Conservation (phyloP, 306 rosid species). For the Quercus engelmannii region DNA sequence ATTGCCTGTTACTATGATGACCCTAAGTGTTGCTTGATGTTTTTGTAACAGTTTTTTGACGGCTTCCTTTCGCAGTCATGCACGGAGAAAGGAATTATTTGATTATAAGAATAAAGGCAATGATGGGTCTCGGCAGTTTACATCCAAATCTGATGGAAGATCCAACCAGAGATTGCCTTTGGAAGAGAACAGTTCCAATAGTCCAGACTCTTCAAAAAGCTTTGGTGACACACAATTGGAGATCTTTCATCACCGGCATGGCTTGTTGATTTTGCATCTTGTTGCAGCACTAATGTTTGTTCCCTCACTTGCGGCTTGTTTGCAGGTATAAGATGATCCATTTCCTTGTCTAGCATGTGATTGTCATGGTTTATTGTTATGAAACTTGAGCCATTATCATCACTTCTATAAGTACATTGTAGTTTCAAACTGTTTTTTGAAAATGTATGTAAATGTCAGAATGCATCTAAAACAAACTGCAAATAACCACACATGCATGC, state of each 20-base stretch:
- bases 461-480: background rate
- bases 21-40: slow-evolving; percentile 37
- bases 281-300: slow-evolving; percentile 79
- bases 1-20: slow-evolving; percentile 9
- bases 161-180: slow-evolving; percentile 42
- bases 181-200: slow-evolving; percentile 47
- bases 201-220: slow-evolving; percentile 70
- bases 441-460: background rate
- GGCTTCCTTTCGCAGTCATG: slow-evolving; percentile 72
- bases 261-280: slow-evolving; percentile 80
- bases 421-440: background rate
- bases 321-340: slow-evolving; percentile 57
- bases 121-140: slow-evolving; percentile 35
- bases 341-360: slow-evolving; percentile 16
- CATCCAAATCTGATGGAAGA: slow-evolving; percentile 50
- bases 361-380: background rate
- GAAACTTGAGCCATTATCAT: background rate
- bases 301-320: slow-evolving; percentile 86
- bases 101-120: slow-evolving; percentile 38
- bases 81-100: slow-evolving; percentile 40
- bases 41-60: slow-evolving; percentile 75
- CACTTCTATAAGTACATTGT: background rate
- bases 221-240: slow-evolving; percentile 81
- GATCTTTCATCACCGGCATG: slow-evolving; percentile 84
- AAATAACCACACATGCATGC: background rate